phyloP scores from a whole-genome alignment of 1,284 basidiomycete genomes.

The Filobasidium uniguttulatum region DNA sequence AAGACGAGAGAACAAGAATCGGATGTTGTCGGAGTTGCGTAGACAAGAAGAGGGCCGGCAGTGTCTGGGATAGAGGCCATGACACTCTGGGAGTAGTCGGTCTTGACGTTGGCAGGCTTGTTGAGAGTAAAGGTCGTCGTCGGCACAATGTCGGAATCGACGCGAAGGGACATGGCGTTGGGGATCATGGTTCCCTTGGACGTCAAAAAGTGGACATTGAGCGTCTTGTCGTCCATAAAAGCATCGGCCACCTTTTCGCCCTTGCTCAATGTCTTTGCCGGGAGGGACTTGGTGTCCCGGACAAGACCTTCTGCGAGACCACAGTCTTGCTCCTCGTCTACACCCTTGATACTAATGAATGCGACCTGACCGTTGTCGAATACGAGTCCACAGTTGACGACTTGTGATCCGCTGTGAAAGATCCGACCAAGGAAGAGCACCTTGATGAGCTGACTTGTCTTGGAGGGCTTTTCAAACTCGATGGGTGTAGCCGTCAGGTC shows the following conservation, averaged over 20 bases:
- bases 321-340: neutral
- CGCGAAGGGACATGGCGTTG: neutral
- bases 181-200: neutral
- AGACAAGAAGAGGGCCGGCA: constrained; percentile 9
- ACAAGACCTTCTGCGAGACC: neutral
- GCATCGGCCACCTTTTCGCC: neutral
- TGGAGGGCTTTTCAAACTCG: neutral
- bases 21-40: constrained; percentile 3
- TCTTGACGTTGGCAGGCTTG: neutral
- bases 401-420: neutral
- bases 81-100: neutral
- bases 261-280: neutral
- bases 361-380: neutral
- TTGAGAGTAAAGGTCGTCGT: constrained; percentile 3
- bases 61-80: constrained; percentile 9
- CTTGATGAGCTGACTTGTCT: constrained; percentile 3
- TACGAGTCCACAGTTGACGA: neutral
- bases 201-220: neutral
- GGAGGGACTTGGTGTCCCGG: neutral
- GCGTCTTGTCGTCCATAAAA: neutral
- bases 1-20: too few species aligned
- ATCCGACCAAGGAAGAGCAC: constrained; percentile 5
- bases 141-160: neutral
- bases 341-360: neutral
- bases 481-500: constrained; percentile 4